Base-by-base conservation (phyloP, 108 stramenopile species). In the Phaeodactylum tricornutum region DNA sequence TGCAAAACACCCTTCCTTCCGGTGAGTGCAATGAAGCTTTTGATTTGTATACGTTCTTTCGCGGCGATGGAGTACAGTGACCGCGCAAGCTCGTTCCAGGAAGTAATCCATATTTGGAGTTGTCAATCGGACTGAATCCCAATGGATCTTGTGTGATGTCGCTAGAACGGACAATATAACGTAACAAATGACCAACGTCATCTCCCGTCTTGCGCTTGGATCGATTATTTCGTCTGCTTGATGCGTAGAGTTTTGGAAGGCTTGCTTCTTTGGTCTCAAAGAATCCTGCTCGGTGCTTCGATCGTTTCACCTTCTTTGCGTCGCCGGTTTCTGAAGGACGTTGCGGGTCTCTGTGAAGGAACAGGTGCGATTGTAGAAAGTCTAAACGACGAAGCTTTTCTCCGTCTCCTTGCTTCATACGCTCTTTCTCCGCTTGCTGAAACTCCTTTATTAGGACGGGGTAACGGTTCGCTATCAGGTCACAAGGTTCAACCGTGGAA, bases 401-500 rank as follows among this genome's bases (percentile, higher is more conserved):
- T 8, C 50, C 62, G 11, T 63, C 48, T 14, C 81, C 77, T 48
- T 79, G 79, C 37, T 53, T 69, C 2, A 48, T 23, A 7, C 62
- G 44, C 27, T 72, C 64, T 19, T 47, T 51, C 25, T 64, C 54
- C 0, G 33, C 16, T 11, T 49, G 42, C 22, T 64, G 19, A 43
- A 76, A 88, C 25, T 43, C 14, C 20, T 58, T 43, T 35, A 79
- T 50, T 7, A 88, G 56, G 7, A 66, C 40, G 6, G 87, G 75
- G 43, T 53, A 71, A 15, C 58, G 47, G 15, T 51, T 62, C 20
- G 76, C 45, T 33, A 84, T 40, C 4, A 79, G 36, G 2, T 39
- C 39, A 30, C 72, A 62, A 0, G 47, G 54, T 37, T 88, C 87
- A 29, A 62, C 66, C 0, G 87, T 84, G 12, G 56, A 50, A 57